phyloP scores from a whole-genome alignment of 1,139 yeast species.

The Cylindricascospora bacillispora region DNA sequence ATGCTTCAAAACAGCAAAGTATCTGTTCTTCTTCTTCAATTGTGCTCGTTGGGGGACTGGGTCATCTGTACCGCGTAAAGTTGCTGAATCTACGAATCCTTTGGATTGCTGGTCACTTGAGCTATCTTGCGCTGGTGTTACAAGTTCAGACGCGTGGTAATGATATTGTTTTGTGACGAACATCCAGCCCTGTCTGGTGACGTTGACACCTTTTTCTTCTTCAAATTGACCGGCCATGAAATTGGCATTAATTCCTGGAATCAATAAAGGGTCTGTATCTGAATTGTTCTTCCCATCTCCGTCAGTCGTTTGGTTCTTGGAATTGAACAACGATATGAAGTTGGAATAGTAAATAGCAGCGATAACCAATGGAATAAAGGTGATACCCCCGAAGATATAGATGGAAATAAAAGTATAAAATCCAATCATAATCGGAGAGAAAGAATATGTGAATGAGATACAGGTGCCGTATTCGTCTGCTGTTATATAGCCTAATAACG shows the following conservation, averaged over 20 bases:
- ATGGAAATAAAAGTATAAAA: conserved; percentile 12
- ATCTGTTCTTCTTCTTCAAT: conserved; percentile 40
- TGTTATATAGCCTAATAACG: too few species aligned
- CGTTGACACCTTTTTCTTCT: conserved; percentile 51
- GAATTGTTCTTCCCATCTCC: conserved; percentile 15
- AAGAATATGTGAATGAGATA: too few species aligned
- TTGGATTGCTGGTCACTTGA: conserved; percentile 18
- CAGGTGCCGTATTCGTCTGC: too few species aligned
- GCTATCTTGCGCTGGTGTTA: conserved; percentile 31
- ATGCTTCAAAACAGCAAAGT: conserved; percentile 60
- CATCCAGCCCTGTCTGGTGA: conserved; percentile 68
- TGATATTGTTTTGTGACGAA: conserved; percentile 70
- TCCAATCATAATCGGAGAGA: too few species aligned
- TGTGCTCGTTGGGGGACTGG: conserved; percentile 17
- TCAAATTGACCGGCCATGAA: conserved; percentile 52
- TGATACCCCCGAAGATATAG: conserved; percentile 66
- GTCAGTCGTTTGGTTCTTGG: conserved; percentile 11
- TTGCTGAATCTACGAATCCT: conserved; percentile 8
- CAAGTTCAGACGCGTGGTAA: conserved; percentile 42
- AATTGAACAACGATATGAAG: too few species aligned
- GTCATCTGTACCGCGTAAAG: too few species aligned
- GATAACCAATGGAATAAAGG: conserved; percentile 52
- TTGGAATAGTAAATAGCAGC: conserved; percentile 19
- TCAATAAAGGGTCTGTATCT: conserved; percentile 5
- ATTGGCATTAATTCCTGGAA: conserved; percentile 25